phyloP scores from a whole-genome alignment of 306 rosid species.

The Spatholobus suberectus region DNA sequence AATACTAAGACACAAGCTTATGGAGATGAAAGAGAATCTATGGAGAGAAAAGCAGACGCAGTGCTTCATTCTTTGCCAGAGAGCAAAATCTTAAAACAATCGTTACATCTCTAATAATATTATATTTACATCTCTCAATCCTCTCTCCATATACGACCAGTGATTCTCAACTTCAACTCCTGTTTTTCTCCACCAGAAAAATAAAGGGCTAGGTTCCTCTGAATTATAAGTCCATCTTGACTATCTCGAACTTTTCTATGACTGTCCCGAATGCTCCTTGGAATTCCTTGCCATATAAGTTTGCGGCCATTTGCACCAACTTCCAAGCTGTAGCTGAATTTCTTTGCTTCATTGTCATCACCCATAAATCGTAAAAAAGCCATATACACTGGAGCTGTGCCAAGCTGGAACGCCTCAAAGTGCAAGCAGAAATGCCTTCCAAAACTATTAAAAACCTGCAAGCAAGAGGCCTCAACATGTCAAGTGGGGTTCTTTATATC shows the following conservation, averaged over 20 bases:
- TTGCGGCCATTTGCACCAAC: conserved; percentile 93
- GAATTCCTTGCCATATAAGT: conserved; percentile 92
- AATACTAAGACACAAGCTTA: conserved; percentile 9
- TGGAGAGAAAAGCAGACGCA: conserved; percentile 29
- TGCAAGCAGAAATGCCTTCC: conserved; percentile 94
- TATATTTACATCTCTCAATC: conserved; percentile 61
- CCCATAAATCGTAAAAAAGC: conserved; percentile 96
- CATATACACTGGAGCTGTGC: conserved; percentile 86
- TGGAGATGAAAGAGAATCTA: conserved; percentile 26
- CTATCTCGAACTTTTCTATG: conserved; percentile 90
- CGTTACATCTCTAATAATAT: conserved; percentile 17
- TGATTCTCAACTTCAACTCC: conserved; percentile 85
- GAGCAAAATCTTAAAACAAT: conserved; percentile 41
- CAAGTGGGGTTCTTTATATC: neutral
- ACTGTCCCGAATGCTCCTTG: conserved; percentile 89
- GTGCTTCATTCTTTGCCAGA: conserved; percentile 39
- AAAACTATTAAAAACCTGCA: conserved; percentile 87
- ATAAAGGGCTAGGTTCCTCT: conserved; percentile 81
- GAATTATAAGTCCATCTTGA: conserved; percentile 95
- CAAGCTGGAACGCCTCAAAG: conserved; percentile 92
- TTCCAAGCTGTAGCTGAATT: conserved; percentile 89
- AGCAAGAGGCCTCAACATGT: conserved; percentile 25
- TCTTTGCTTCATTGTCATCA: conserved; percentile 80
- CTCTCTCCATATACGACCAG: conserved; percentile 98
- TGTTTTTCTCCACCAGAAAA: conserved; percentile 87